phyloP scores from a whole-genome alignment of 2,329 filamentous ascomycete species.

The Trichophyton verrucosum region DNA sequence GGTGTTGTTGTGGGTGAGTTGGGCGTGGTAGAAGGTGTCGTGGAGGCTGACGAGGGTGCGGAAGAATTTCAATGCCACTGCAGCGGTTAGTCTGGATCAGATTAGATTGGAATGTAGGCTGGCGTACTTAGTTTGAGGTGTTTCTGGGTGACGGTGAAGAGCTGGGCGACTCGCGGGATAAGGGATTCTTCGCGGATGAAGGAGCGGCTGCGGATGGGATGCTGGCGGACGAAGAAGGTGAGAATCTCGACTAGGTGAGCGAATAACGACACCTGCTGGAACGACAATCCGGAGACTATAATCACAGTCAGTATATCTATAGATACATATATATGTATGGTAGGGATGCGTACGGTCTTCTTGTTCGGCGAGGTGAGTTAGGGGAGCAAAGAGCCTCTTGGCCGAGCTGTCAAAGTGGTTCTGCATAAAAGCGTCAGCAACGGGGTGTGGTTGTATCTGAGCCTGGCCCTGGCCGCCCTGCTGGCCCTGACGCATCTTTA shows the following conservation, averaged over 20 bases:
- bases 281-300: conserved; percentile 56
- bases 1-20: conserved; percentile 68
- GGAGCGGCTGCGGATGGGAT: conserved; percentile 72
- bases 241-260: conserved; percentile 85
- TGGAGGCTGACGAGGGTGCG: conserved; percentile 72
- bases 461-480: neutral
- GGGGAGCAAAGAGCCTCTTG: conserved; percentile 69
- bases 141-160: conserved; percentile 75
- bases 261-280: conserved; percentile 80
- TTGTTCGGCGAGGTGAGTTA: conserved; percentile 64
- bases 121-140: conserved; percentile 68
- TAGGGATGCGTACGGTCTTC: conserved; percentile 34
- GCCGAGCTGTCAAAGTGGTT: conserved; percentile 85
- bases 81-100: neutral
- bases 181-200: conserved; percentile 75
- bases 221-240: conserved; percentile 85
- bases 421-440: conserved; percentile 74
- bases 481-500: conserved; percentile 46
- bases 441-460: conserved; percentile 41
- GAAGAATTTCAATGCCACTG: conserved; percentile 87
- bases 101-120: neutral
- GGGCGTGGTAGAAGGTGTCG: conserved; percentile 81
- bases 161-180: conserved; percentile 64
- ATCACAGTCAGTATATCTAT: conserved; percentile 2
- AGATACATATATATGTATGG: conserved; percentile 9